Evolutionary conservation across 2,329 filamentous ascomycete genomes (phyloP), one percentile per base, ranked within the genome.

Genomic region (Aureobasidium zeae): DNA sequence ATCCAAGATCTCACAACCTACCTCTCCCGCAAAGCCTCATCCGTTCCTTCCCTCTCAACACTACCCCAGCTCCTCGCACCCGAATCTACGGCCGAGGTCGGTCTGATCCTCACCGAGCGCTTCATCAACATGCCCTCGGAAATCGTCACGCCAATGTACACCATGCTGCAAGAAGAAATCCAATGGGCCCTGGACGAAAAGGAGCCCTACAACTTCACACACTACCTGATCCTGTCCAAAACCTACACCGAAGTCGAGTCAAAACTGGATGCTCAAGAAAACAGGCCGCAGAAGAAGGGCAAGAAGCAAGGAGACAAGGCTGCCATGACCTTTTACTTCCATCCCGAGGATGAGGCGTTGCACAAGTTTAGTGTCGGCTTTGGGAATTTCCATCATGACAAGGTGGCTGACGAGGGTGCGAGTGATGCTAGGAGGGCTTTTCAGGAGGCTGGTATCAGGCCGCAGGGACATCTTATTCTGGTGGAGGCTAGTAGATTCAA

Each of bases 101-200:
- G 87, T 3, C 69, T 98, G 12, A 75, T 98, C 20, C 71, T 98
- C n/a, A 85, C 86, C 2, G 91, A 98, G 64, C 79, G 89, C 16
- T 72, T 96, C 55, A 87, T 98, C 70, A 98, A 98, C 68, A 88
- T 95, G 71, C 91, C 91, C n/a, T 72, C 85, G 12, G 86, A 96
- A 64, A 80, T 94, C 50, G 79, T 87, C 11, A 89, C 91, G 21
- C 89, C 91, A 3, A 83, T 96, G 77, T 96, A 95, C 73, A 79
- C 74, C 38, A 94, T 95, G 86, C 76, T 98, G 38, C 70, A 85
- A 36, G 87, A 96, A 58, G 91, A 98, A 71, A 80, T 98, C 38
- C 73, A 82, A 56, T 88, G 82, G 59, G 91, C 91, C 1, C 69
- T 94, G 3, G 81, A 93, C 60, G 87, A 94, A 59, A 82, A 84